These are phyloP conservation scores for Epichloe brachyelytri DNA, from an alignment of 2,329 filamentous ascomycete genomes.

Conservation along the genomic window DNA sequence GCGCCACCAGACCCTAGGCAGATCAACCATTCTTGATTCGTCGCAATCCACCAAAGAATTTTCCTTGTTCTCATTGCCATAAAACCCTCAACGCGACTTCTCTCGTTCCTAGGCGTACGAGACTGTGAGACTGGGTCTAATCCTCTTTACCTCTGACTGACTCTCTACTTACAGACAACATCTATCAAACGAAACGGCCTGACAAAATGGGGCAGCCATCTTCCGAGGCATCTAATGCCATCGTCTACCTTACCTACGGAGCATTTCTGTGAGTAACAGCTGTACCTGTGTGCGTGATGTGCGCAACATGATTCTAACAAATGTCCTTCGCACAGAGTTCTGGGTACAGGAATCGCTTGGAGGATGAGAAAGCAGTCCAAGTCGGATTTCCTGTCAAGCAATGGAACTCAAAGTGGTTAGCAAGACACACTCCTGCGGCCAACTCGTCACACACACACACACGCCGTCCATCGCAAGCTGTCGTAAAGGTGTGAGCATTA, in stretches of 20 bases:
- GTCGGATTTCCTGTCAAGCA: slow-evolving; percentile 59
- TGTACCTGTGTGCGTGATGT: neutral
- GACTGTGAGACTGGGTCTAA: neutral
- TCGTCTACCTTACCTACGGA: slow-evolving; percentile 70
- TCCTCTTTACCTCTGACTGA: neutral
- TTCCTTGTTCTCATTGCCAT: neutral
- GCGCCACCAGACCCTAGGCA: no score
- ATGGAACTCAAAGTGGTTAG: slow-evolving; percentile 76
- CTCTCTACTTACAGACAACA: neutral
- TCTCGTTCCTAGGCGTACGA: no score
- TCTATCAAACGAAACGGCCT: neutral
- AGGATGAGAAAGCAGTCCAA: slow-evolving; percentile 50
- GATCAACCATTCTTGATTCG: no score
- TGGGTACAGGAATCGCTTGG: slow-evolving; percentile 50
- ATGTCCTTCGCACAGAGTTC: slow-evolving; percentile 32
- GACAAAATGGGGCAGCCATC: slow-evolving; percentile 61
- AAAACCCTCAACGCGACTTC: neutral
- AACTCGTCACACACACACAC: slow-evolving; percentile 3
- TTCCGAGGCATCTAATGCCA: slow-evolving; percentile 63
- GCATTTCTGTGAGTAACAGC: slow-evolving; percentile 52
- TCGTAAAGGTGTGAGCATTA: neutral
- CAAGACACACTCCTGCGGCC: neutral
- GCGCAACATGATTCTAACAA: neutral
- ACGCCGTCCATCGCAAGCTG: neutral
- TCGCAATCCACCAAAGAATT: neutral